Conservation (phyloP, 1,284 basidiomycete genomes). For the Thecaphora thlaspeos region DNA sequence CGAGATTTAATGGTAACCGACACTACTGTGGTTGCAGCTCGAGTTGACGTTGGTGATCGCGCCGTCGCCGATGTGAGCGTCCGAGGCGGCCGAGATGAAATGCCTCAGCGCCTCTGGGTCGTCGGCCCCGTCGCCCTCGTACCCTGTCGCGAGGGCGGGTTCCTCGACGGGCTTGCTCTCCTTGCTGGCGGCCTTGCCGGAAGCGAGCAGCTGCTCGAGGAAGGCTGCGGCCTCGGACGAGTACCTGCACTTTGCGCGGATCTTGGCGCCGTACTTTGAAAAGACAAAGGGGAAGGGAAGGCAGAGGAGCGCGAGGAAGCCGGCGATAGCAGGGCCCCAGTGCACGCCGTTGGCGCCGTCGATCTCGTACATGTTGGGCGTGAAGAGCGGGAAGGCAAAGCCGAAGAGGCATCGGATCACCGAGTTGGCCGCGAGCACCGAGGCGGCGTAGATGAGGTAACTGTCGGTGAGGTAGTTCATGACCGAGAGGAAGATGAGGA, state of each 20-base stretch:
- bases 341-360: slow-evolving; percentile 66
- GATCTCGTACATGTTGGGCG: slow-evolving; percentile 61
- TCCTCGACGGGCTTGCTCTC: too few relatives aligned
- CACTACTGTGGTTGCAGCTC: too few relatives aligned
- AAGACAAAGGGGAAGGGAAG: slow-evolving; percentile 67
- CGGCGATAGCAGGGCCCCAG: slow-evolving; percentile 73
- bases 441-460: slow-evolving; percentile 62
- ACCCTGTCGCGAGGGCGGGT: too few relatives aligned
- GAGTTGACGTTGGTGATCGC: too few relatives aligned
- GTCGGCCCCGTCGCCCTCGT: too few relatives aligned
- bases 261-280: slow-evolving; percentile 60
- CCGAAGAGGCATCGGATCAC: slow-evolving; percentile 69
- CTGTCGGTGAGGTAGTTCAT: slow-evolving; percentile 62
- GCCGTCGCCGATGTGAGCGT: too few relatives aligned
- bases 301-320: slow-evolving; percentile 69
- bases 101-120: too few relatives aligned
- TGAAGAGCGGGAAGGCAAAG: slow-evolving; percentile 63
- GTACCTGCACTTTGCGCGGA: slow-evolving; percentile 60
- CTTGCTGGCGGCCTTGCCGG: too few relatives aligned
- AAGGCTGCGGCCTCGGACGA: slow-evolving; percentile 23
- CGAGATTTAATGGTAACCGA: too few relatives aligned
- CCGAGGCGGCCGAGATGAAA: too few relatives aligned
- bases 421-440: slow-evolving; percentile 67
- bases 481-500: slow-evolving; percentile 65
- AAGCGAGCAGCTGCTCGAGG: slow-evolving; percentile 21